Evolutionary conservation across 495 filamentous ascomycete species (phyloP), one percentile per base, ranked within the genome.

Genomic region (Copromyces sp.): DNA sequence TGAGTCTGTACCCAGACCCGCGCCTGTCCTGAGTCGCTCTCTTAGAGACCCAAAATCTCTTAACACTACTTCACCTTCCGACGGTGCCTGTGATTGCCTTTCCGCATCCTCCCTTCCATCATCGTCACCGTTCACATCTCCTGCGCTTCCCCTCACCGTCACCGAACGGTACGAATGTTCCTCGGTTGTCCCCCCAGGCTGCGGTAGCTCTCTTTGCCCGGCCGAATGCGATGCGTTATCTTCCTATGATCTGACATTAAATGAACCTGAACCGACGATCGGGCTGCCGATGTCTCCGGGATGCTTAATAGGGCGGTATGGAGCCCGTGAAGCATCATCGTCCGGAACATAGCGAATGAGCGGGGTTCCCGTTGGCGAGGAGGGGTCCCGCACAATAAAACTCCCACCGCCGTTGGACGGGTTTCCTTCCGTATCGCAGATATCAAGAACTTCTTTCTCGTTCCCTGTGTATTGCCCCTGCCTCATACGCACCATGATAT

Each of bases 401-500:
- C 85, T 90, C 24, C 95, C 95, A 70, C 95, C 95, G 70, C 95
- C 95, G 75, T 98, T 98, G 68, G 91, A 87, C 0, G 84, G 78
- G 76, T 92, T 96, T 72, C 95, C 95, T 78, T 95, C 91, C 2
- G 94, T 96, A 74, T 98, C 94, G 80, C 92, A 95, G 71, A 97
- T 93, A 68, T 93, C 91, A n/a, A 94, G 85, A 80, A 99, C 85
- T 74, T 97, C 94, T 39, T 88, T 83, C 69, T 92, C 83, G 3
- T 83, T 83, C 72, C 95, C 87, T 0, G 87, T 89, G 42, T 89
- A 80, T 65, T 85, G 78, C 39, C 93, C 89, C 14, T 85, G 78
- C 39, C 93, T 89, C 14, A 97, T 84, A 70, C 91, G 90, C 5
- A 84, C 83, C 69, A 91, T 88, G 69, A 98, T 86, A 17, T 82